Conservation (phyloP, 2,329 filamentous ascomycete genomes). For the Teratosphaeria nubilosa region DNA sequence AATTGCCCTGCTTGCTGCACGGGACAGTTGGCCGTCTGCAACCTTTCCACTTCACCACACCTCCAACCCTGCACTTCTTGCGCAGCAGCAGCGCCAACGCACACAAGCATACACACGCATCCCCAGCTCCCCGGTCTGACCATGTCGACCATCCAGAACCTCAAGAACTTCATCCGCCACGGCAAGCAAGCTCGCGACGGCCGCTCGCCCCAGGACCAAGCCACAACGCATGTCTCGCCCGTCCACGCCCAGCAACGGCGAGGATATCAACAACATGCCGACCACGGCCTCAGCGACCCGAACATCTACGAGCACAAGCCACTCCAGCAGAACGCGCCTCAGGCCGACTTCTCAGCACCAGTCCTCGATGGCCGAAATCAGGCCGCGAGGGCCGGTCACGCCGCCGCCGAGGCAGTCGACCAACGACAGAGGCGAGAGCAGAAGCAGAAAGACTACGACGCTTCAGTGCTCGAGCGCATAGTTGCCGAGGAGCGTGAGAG, state of each 20-base stretch:
- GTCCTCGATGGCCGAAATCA: constrained; percentile 54
- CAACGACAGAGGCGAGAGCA: constrained; percentile 48
- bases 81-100: not conserved
- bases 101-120: not conserved
- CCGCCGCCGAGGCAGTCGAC: constrained; percentile 52
- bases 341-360: constrained; percentile 45
- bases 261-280: constrained; percentile 34
- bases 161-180: constrained; percentile 97
- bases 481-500: constrained; percentile 85
- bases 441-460: constrained; percentile 43
- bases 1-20: not conserved
- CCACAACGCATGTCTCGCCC: constrained; percentile 52
- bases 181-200: constrained; percentile 82
- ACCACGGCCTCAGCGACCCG: constrained; percentile 46
- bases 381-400: constrained; percentile 57
- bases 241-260: constrained; percentile 55
- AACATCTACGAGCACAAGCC: constrained; percentile 49
- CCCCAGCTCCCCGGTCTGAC: constrained; percentile 11
- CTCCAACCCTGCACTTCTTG: not conserved
- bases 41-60: not conserved
- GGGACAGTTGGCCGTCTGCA: not conserved
- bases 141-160: constrained; percentile 76
- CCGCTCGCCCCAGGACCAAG: constrained; percentile 48
- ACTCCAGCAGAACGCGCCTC: constrained; percentile 36
- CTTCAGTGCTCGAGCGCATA: constrained; percentile 66